Percentiles rank a stretch among this genome's conserved stretches.
These are phyloP conservation scores for Ophiorrhiza pumila DNA, from an alignment of 257 asterid species.

Conservation along the genomic window DNA sequence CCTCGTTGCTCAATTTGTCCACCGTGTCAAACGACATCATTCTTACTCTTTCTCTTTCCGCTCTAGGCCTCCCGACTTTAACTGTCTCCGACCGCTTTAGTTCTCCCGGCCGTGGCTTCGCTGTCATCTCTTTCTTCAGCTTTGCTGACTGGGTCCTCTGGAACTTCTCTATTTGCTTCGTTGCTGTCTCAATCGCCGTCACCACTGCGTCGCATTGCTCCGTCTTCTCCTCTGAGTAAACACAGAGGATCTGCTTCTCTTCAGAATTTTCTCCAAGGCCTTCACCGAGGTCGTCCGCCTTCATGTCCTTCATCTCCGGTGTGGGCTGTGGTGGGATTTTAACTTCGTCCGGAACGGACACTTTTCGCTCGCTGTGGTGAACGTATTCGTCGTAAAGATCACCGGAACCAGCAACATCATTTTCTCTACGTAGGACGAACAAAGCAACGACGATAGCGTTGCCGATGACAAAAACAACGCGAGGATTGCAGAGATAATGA, in stretches of 20 bases:
- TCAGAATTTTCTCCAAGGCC: conserved; percentile 7
- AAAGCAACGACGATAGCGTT: conserved; percentile 52
- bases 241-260: conserved; percentile 43
- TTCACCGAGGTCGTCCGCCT: neutral
- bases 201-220: conserved; percentile 38
- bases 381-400: conserved; percentile 47
- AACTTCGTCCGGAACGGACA: neutral
- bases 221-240: conserved; percentile 7
- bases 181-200: conserved; percentile 53
- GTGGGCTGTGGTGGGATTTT: neutral
- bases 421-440: conserved; percentile 45
- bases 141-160: conserved; percentile 76
- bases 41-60: neutral
- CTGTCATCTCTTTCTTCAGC: conserved; percentile 49
- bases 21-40: conserved; percentile 27
- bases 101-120: conserved; percentile 29
- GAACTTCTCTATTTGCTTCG: conserved; percentile 51
- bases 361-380: conserved; percentile 32
- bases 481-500: conserved; percentile 52
- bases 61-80: conserved; percentile 22
- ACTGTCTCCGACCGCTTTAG: conserved; percentile 63
- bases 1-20: conserved; percentile 66
- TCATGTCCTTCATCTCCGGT: conserved; percentile 7
- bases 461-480: conserved; percentile 76
- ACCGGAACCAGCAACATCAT: conserved; percentile 23